Base-by-base conservation (phyloP, 768 basidiomycete genomes). In the Solioccasus polychromus region DNA sequence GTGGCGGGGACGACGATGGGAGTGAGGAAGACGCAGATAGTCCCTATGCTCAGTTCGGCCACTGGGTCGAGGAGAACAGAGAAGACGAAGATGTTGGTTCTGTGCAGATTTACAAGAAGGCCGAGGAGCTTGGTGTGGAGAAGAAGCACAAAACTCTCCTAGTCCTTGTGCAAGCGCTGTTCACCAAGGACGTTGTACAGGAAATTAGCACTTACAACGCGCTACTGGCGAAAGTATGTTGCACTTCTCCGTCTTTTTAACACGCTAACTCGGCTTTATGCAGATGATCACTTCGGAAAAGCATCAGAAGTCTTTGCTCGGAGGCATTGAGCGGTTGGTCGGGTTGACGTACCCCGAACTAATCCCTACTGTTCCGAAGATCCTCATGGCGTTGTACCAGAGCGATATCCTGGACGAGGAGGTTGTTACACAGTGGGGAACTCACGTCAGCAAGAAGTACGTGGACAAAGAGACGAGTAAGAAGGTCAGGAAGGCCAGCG, bases 361-460 rank as follows among this genome's bases (percentile, higher is more conserved):
- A 31, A 68, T 88, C 39, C 67, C 82, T 3, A 58, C 73, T 5
- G 80, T 96, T 10, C 92, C 94, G 15, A 95, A 95, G 67, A 82
- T 96, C 53, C 76, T 99, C 49, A 97, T 98, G 94, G 80, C 68
- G 11, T 79, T 96, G 57, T 99, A 97, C 66, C 93, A 98, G 66
- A 78, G 73, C 31, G 96, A 98, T 55, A 73, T 98, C 15, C 71
- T 99, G 42, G 93, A 97, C 7, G 96, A 99, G 64, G 92, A 91
- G 20, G 77, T 95, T 6, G 74, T 94, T 39, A 82, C 75, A 9
- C 83, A 93, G 52, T 97, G 93, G 95, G 93, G 93, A 8, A 95
- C 91, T 4, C 93, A 95, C 57, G 91, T 93, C 62, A 90, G 86
- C 70, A 95, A 88, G 77, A 96, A 97, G 72, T 95, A 92, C 61